phyloP scores from a whole-genome alignment of 2,329 filamentous ascomycete genomes.

The Daldinia sp. region DNA sequence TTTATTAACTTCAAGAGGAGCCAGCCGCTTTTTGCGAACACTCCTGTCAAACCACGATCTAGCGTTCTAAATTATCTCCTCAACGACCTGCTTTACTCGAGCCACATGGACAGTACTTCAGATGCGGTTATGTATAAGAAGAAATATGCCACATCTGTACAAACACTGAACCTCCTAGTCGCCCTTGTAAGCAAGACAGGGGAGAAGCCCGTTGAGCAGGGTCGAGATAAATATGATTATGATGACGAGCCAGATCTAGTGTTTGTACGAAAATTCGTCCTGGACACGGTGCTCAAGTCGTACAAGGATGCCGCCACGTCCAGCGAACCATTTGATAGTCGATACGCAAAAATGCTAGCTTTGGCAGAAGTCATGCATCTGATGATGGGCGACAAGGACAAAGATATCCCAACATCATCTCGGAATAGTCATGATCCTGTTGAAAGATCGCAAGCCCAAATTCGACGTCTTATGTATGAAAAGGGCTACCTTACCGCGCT shows the following conservation, averaged over 20 bases:
- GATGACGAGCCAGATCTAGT: conserved; percentile 87
- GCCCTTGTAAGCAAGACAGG: conserved; percentile 89
- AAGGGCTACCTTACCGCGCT: conserved; percentile 93
- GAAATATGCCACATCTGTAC: conserved; percentile 83
- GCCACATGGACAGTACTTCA: conserved; percentile 73
- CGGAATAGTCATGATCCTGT: conserved; percentile 52
- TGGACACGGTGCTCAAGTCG: conserved; percentile 91
- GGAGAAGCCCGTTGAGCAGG: conserved; percentile 74
- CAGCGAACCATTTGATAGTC: conserved; percentile 82
- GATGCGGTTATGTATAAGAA: conserved; percentile 86
- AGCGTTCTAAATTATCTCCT: conserved; percentile 94
- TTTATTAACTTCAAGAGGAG: conserved; percentile 99
- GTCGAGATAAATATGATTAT: conserved; percentile 69
- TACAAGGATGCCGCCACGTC: conserved; percentile 89
- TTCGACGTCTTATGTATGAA: conserved; percentile 97
- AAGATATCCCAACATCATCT: conserved; percentile 60
- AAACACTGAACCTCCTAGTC: conserved; percentile 87
- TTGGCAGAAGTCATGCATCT: conserved; percentile 92
- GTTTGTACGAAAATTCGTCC: conserved; percentile 93
- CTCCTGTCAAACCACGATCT: conserved; percentile 93
- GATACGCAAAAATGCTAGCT: conserved; percentile 88
- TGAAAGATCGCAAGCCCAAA: conserved; percentile 78
- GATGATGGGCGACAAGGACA: conserved; percentile 86
- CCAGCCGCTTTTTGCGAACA: conserved; percentile 82
- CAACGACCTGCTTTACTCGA: conserved; percentile 75